Base-by-base conservation (phyloP, 2,329 filamentous ascomycete species). In the Nigrospora osmanthi region DNA sequence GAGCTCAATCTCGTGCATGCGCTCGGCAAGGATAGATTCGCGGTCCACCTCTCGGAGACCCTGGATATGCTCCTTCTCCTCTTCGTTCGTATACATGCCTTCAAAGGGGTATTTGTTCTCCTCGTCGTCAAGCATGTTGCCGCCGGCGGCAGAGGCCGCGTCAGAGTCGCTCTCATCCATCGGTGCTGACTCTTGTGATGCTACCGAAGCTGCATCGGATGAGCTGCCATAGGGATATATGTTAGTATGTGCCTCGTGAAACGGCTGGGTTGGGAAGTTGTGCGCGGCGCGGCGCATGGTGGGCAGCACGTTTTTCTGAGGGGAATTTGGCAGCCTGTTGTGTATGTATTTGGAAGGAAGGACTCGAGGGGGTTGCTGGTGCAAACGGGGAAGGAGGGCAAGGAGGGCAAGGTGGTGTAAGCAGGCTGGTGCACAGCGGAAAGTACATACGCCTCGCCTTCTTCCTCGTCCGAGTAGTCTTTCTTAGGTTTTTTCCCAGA, bases 121-220 rank as follows among this genome's bases (percentile, higher is more conserved):
- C 40, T 71, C 69, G 19, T 65, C 66, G 52, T 65, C 64, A 55
- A 54, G 59, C 50, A 58, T 68, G 44, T 46, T 49, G 38, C 51
- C 56, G 51, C 49, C 64, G 42, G 76, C 68, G 44, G 74, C 67
- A 46, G 73, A 69, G 52, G 87, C 83, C 19, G 77, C 80, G 51
- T 87, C 85, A n/a, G 87, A 88, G 52, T 89, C 85, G 38, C 86
- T 93, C 63, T 93, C 87, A 48, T 91, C 89, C 89, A 95, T 95
- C 17, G 87, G 85, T 17, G 83, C 89, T 11, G 89, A 95, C 57
- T 84, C 78, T 43, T 86, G 78, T 6, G 89, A 95, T 60, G 81
- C 77, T 42, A 81, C 84, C 15, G 85, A 85, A n/a, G 71, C 74
- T 11, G 81, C 81, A 13, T 74, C 71, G 17, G 83, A 85, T 16